These are phyloP conservation scores for Rhodotorula graminis DNA, from an alignment of 768 basidiomycete species.

Conservation along the genomic window DNA sequence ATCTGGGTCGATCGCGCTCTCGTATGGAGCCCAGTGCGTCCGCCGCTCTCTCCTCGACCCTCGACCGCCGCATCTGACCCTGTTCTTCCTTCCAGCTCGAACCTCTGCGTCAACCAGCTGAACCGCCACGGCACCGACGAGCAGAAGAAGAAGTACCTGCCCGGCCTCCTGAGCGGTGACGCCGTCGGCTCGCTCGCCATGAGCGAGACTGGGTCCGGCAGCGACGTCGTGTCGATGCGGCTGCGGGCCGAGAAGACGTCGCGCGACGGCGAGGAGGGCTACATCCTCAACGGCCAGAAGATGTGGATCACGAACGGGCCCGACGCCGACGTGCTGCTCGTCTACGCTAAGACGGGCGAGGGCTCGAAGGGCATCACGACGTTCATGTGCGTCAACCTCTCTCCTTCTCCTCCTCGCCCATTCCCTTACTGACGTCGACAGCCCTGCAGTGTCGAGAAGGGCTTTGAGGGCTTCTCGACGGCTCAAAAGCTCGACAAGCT, in stretches of 20 bases:
- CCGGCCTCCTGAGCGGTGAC: slow-evolving; percentile 67
- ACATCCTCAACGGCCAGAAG: slow-evolving; percentile 78
- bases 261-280: slow-evolving; percentile 56
- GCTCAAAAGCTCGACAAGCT: slow-evolving; percentile 90
- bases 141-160: slow-evolving; percentile 80
- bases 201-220: slow-evolving; percentile 82
- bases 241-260: slow-evolving; percentile 68
- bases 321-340: slow-evolving; percentile 78
- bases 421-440: neutral
- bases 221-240: slow-evolving; percentile 89
- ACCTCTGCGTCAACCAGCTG: slow-evolving; percentile 79
- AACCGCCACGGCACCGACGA: slow-evolving; percentile 73
- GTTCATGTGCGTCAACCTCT: slow-evolving; percentile 57
- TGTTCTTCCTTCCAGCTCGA: slow-evolving; percentile 52
- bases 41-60: no score
- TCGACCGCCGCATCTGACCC: slow-evolving; percentile 47
- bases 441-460: slow-evolving; percentile 59
- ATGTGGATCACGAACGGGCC: slow-evolving; percentile 85
- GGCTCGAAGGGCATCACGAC: slow-evolving; percentile 86
- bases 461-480: slow-evolving; percentile 76
- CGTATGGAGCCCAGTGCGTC: slow-evolving; percentile 72
- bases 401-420: no score
- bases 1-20: slow-evolving; percentile 85
- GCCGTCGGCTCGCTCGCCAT: slow-evolving; percentile 84
- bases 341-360: slow-evolving; percentile 82